Base-by-base conservation (phyloP, 768 basidiomycete species). In the Kwoniella dendrophila region DNA sequence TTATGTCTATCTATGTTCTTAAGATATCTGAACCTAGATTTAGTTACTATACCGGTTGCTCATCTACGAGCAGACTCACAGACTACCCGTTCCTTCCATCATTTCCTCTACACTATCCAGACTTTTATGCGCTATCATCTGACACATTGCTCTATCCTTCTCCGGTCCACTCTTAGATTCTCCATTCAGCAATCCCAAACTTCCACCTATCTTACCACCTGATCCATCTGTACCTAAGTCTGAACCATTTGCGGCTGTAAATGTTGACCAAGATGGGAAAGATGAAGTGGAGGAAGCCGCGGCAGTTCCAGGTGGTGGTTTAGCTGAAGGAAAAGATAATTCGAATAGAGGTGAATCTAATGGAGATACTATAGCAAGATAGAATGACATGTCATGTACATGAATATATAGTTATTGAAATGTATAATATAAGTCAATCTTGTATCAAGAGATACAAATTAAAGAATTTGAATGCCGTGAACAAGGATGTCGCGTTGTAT, bases 121-220 rank as follows among this genome's bases (percentile, higher is more conserved):
- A 72, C 90, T 92, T 52, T 92, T 92, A 79, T 98, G 95, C 22
- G 94, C 95, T 74, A 98, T 92, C 90, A 99, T 96, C 82, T 98
- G 95, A 72, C 94, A 90, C 62, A 99, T 91, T 84, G 96, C 92
- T 55, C 75, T 75, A n/a, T 79, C 76, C 20, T 45, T 52, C 88
- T 90, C 79, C 43, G 59, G 56, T 24, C 51, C 63, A 36, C 60
- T 26, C 30, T 60, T 57, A 24, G 43, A 52, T 29, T 49, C 56
- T 32, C 65, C 57, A 7, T 49, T 58, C 5, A 45, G 38, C 32
- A 58, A 34, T 8, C 55, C 59, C 32, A 61, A 29, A 22, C 32
- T 57, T 14, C 65, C 55, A 36, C 69, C 65, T 7, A 59, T 48
- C 22, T 57, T 49, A 16, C 41, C 12, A 20, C 52, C 34, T 36